Base-by-base conservation (phyloP, 371 early-diverging fungal species). In the Mucor sp. region DNA sequence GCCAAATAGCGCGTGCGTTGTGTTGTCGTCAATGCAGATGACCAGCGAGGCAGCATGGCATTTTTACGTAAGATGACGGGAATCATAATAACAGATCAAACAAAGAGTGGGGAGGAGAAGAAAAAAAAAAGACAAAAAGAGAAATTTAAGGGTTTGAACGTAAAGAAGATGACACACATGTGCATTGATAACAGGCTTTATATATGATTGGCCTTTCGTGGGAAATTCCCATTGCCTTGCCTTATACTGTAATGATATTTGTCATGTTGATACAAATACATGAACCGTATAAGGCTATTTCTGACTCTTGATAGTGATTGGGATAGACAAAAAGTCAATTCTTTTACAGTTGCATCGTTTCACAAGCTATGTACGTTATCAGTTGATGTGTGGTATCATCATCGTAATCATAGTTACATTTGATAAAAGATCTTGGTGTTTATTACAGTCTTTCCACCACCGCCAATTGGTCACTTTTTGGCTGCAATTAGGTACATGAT, bases 191-290 rank as follows among this genome's bases (percentile, higher is more conserved):
- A n/a, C n/a, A n/a, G n/a, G n/a, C n/a, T 61, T 8, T 41, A 61
- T 47, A 61, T 61, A n/a, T 19, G 21, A 8, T 23, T 23, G 3
- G 21, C 8, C 47, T 30, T 50, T 14, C 62, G 62, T 62, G 62
- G 62, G 62, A 62, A 62, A 35, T 33, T 62, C 21, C 50, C 30
- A 44, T 44, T 61, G 15, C n/a, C 44, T 43, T 58, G 11, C 60
- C 60, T 60, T 60, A 43, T 60, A 60, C 41, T 43, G 60, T 9
- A 28, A n/a, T 17, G 43, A 7, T 62, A 62, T 62, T 62, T 62
- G 62, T 62, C 48, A 62, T 62, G 48, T 33, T 25, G 62, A 23
- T 48, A 50, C 35, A 48, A 61, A 47, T 50, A 62, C 62, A 62
- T 35, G 25, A 50, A 17, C 62, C 62, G 50, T 62, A 62, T 62